Evolutionary conservation across 805 yeast species (phyloP).

Genomic region (Kodamaea laetipori): DNA sequence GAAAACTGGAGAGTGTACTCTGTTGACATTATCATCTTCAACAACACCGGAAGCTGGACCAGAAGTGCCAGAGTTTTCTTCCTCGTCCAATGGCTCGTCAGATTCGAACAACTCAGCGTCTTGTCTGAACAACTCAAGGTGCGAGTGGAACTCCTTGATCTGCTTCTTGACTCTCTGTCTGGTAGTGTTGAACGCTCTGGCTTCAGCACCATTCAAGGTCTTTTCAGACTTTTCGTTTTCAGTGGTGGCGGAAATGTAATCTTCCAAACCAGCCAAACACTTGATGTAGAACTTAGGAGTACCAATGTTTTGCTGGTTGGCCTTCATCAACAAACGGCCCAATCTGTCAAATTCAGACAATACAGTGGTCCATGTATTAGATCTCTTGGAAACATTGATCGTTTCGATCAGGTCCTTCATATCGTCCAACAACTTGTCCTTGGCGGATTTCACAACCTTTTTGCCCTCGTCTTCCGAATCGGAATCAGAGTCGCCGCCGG

Average conservation of each 20-base stretch:
- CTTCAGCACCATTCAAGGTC: conserved; percentile 77
- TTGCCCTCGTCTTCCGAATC: conserved; percentile 69
- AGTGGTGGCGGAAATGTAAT: conserved; percentile 54
- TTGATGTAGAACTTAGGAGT: conserved; percentile 74
- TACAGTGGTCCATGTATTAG: conserved; percentile 78
- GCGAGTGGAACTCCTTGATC: conserved; percentile 64
- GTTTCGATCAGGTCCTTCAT: conserved; percentile 65
- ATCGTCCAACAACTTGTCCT: conserved; percentile 90
- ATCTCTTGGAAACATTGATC: conserved; percentile 67
- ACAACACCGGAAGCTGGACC: conserved; percentile 26
- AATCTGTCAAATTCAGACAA: conserved; percentile 78
- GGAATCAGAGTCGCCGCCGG: conserved; percentile 40
- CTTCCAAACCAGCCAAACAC: conserved; percentile 72
- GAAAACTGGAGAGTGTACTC: conserved; percentile 56
- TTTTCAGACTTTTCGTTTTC: conserved; percentile 56
- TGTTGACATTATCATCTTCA: conserved; percentile 39
- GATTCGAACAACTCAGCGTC: conserved; percentile 75
- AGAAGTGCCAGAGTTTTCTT: conserved; percentile 26
- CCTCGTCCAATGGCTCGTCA: conserved; percentile 45
- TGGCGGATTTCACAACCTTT: conserved; percentile 88
- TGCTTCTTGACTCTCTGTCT: conserved; percentile 87
- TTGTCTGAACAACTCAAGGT: conserved; percentile 60
- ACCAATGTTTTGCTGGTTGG: conserved; percentile 72
- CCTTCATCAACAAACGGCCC: conserved; percentile 63
- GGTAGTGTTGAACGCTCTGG: conserved; percentile 83